A percentile compares a stretch with the other conserved stretches of the same genome.
Evolutionary conservation across 495 filamentous ascomycete species (phyloP).

Genomic region (Penicillium odoratum): DNA sequence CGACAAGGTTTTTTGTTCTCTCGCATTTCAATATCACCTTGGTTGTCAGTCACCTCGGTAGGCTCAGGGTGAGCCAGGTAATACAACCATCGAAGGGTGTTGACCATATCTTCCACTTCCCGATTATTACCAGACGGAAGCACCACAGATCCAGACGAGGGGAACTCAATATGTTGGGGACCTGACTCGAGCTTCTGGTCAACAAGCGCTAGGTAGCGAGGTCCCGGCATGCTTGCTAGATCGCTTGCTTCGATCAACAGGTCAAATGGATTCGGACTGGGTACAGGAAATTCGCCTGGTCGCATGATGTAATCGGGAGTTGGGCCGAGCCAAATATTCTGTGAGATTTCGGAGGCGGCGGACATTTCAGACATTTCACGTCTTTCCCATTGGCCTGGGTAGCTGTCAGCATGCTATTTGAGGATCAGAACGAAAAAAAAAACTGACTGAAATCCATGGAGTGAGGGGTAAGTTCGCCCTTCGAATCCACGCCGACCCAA

Average conservation of each 20-base stretch:
- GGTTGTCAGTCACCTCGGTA: constrained; percentile 47
- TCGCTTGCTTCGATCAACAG: constrained; percentile 86
- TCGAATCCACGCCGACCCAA: constrained; percentile 72
- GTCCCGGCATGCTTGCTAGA: constrained; percentile 64
- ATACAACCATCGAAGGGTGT: constrained; percentile 87
- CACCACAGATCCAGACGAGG: constrained; percentile 86
- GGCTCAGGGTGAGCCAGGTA: constrained; percentile 63
- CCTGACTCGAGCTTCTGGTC: constrained; percentile 53
- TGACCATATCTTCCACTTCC: constrained; percentile 79
- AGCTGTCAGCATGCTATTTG: constrained; percentile 18
- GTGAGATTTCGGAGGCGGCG: constrained; percentile 78
- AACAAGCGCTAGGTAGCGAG: constrained; percentile 55
- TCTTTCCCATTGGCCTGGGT: constrained; percentile 75
- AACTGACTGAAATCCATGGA: constrained; percentile 83
- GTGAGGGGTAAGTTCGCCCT: constrained; percentile 69
- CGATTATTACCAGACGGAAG: constrained; percentile 75
- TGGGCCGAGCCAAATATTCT: constrained; percentile 88
- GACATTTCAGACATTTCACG: constrained; percentile 94
- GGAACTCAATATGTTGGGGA: constrained; percentile 74
- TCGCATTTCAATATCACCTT: constrained; percentile 58
- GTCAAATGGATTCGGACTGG: constrained; percentile 53
- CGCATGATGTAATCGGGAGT: constrained; percentile 66
- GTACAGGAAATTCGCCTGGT: constrained; percentile 21
- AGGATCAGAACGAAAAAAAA: constrained; percentile 2
- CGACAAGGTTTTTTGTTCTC: constrained; percentile 49